phyloP scores from a whole-genome alignment of 192 early-diverging fungal species.

The Helicostylum pulchrum region DNA sequence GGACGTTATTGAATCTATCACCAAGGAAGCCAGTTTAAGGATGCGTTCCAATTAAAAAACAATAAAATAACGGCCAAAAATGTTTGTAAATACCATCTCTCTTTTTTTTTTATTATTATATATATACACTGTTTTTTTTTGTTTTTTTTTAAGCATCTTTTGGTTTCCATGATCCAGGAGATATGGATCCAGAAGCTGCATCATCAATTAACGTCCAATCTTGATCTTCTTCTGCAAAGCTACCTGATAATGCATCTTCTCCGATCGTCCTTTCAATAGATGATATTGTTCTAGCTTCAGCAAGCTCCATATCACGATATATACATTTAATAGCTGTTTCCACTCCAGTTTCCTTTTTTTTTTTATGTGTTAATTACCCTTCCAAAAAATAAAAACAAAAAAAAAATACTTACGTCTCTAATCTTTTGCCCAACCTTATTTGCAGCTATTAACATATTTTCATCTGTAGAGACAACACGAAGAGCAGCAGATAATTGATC shows the following conservation, averaged over 20 bases:
- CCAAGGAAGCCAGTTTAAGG: slow-evolving; percentile 27
- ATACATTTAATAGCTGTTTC: slow-evolving; percentile 54
- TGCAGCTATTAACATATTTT: slow-evolving; percentile 50
- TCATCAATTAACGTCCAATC: slow-evolving; percentile 32
- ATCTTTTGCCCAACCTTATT: slow-evolving; percentile 52
- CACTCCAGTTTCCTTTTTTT: slow-evolving; percentile 53
- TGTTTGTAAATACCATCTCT: neutral
- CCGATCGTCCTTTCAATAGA: slow-evolving; percentile 10
- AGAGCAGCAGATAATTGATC: slow-evolving; percentile 51
- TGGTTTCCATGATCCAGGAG: slow-evolving; percentile 12
- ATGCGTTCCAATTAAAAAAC: slow-evolving; percentile 2
- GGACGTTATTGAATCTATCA: slow-evolving; percentile 34
- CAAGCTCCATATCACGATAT: slow-evolving; percentile 58
- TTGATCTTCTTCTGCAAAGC: slow-evolving; percentile 18
- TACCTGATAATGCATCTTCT: neutral
- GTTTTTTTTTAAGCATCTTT: neutral
- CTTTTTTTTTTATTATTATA: slow-evolving; percentile 7
- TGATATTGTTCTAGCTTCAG: slow-evolving; percentile 39
- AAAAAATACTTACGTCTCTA: slow-evolving; percentile 23
- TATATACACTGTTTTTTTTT: neutral
- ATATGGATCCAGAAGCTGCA: slow-evolving; percentile 12
- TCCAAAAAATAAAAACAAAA: neutral
- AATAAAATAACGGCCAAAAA: neutral
- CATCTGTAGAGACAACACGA: slow-evolving; percentile 49
- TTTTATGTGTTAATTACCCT: neutral